Evolutionary conservation across 1,284 basidiomycete species (phyloP).

Genomic region (Cryptococcus sp.): DNA sequence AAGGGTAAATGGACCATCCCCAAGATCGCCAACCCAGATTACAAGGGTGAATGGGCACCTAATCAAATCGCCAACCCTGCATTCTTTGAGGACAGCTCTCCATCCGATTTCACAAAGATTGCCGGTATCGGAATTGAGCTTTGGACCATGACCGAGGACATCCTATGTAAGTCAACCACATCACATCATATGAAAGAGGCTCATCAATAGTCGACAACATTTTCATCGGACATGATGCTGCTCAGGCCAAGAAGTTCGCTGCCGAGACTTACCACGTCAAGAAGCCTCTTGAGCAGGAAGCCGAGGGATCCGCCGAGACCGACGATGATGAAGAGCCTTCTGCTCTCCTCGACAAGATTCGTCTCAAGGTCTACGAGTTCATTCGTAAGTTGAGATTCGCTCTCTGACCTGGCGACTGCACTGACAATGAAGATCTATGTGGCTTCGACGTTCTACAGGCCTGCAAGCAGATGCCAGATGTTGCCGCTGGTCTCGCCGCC

Average conservation of each 20-base stretch:
- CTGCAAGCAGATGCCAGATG: constrained; percentile 78
- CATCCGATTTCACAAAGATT: constrained; percentile 81
- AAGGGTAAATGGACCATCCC: constrained; percentile 95
- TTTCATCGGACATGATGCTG: constrained; percentile 81
- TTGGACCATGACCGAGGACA: constrained; percentile 98
- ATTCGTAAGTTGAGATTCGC: constrained; percentile 27
- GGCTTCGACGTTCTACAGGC: constrained; percentile 53
- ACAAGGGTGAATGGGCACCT: constrained; percentile 94
- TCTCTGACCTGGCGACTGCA: background rate
- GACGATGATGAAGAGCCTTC: constrained; percentile 35
- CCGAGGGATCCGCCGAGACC: constrained; percentile 54
- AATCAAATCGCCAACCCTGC: constrained; percentile 87
- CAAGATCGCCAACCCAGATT: constrained; percentile 91
- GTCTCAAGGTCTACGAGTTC: constrained; percentile 45
- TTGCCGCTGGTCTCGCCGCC: constrained; percentile 68
- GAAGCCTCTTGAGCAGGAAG: constrained; percentile 51
- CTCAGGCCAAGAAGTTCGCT: constrained; percentile 75
- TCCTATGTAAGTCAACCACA: constrained; percentile 58
- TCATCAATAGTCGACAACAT: constrained; percentile 84
- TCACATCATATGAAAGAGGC: no score
- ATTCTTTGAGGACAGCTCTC: constrained; percentile 84
- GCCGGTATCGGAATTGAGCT: constrained; percentile 94
- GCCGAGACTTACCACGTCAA: constrained; percentile 81
- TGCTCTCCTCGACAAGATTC: constrained; percentile 37
- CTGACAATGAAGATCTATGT: constrained; percentile 23